A percentile compares a stretch with the other conserved stretches of the same genome.
phyloP scores from a whole-genome alignment of 257 asterid genomes.

The Jasminum sambac region DNA sequence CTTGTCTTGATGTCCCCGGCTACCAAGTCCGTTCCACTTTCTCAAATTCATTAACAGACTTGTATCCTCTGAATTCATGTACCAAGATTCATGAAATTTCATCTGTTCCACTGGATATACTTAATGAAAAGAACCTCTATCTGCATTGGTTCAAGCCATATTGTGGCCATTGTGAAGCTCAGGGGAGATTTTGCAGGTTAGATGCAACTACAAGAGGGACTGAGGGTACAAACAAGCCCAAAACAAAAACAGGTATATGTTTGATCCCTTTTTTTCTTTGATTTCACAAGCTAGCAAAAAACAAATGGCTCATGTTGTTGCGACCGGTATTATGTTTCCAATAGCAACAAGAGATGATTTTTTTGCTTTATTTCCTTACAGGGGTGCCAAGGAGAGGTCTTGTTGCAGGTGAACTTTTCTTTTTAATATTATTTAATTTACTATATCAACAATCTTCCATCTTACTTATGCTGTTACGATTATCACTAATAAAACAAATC shows the following conservation, averaged over 20 bases:
- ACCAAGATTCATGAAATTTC: slow-evolving; percentile 32
- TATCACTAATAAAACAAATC: background rate
- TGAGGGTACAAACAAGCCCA: slow-evolving; percentile 17
- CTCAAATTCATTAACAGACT: background rate
- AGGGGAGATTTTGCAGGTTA: slow-evolving; percentile 28
- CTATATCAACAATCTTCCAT: background rate
- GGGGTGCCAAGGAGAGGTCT: background rate
- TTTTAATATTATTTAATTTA: background rate
- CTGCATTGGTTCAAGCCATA: slow-evolving; percentile 53
- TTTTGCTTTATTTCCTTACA: background rate
- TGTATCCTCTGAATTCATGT: slow-evolving; percentile 33
- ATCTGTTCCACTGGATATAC: slow-evolving; percentile 11
- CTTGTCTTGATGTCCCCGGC: slow-evolving; percentile 35
- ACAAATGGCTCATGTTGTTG: background rate
- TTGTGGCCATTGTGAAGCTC: slow-evolving; percentile 46
- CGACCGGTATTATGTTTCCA: background rate
- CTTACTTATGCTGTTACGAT: background rate
- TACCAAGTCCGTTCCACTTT: background rate
- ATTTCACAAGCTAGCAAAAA: background rate
- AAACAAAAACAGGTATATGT: slow-evolving; percentile 9
- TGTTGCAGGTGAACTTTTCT: background rate
- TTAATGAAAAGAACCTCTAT: background rate
- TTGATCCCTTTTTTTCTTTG: background rate
- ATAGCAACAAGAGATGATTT: background rate
- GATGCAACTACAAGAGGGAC: slow-evolving; percentile 15